A percentile compares a stretch with the other conserved stretches of the same genome.
phyloP scores from a whole-genome alignment of 2,329 filamentous ascomycete species.

The Emmonsiellopsis sp. region DNA sequence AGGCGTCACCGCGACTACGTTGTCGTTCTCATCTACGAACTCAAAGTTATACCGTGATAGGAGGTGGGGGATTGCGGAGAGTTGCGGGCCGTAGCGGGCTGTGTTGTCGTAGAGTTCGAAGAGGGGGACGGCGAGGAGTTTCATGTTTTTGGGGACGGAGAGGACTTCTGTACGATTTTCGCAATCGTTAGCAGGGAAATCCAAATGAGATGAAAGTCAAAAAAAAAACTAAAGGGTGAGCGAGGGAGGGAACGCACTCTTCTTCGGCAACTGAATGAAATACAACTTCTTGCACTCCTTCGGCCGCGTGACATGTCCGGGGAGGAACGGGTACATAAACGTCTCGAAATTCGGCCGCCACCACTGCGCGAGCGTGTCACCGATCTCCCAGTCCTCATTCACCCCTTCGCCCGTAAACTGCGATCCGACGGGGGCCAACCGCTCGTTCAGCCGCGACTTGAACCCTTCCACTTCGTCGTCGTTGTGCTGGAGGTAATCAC shows the following conservation, averaged over 20 bases:
- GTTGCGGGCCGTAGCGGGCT: constrained; percentile 83
- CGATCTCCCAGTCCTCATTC: constrained; percentile 88
- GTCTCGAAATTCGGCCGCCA: constrained; percentile 99
- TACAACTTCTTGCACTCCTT: constrained; percentile 99
- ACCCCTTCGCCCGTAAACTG: constrained; percentile 73
- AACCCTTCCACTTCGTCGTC: constrained; percentile 94
- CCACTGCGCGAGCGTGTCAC: constrained; percentile 94
- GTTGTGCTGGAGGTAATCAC: constrained; percentile 78
- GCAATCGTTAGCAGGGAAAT: not conserved
- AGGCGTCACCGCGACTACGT: constrained; percentile 76
- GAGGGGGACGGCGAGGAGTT: constrained; percentile 87
- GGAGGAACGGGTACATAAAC: constrained; percentile 98
- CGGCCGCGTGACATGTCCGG: constrained; percentile 86
- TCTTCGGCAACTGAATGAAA: constrained; percentile 86
- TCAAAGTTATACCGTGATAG: constrained; percentile 96
- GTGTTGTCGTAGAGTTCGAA: constrained; percentile 99
- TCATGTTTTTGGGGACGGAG: constrained; percentile 99
- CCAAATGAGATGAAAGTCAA: not conserved
- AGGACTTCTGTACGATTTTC: constrained; percentile 61
- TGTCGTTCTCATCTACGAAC: constrained; percentile 86
- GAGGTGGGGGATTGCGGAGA: constrained; percentile 91
- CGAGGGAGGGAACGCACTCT: constrained; percentile 54
- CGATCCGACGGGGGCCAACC: constrained; percentile 82
- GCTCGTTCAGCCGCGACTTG: constrained; percentile 83
- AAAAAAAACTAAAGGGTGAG: not conserved